phyloP scores from a whole-genome alignment of 169 alveolate species.

The Plasmodium fragile region DNA sequence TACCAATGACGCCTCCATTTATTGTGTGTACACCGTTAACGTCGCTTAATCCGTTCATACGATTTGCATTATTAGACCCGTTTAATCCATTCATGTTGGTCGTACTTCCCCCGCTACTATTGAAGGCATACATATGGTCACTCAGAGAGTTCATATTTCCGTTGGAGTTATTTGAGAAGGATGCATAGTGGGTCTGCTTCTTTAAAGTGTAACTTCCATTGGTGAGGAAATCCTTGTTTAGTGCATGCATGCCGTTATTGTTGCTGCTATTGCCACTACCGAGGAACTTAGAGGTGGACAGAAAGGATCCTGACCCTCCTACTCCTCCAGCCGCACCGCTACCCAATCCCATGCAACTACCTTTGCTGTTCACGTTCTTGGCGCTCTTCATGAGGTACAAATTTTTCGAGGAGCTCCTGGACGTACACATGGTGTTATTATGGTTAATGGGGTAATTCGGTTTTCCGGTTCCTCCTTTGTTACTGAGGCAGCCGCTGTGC shows the following conservation, averaged over 20 bases:
- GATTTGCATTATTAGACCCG: background rate
- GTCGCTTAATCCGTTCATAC: background rate
- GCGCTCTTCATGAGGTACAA: background rate
- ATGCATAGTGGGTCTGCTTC: constrained; percentile 55
- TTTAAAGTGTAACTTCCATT: constrained; percentile 18
- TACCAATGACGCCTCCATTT: background rate
- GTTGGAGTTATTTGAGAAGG: constrained; percentile 23
- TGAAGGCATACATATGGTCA: constrained; percentile 15
- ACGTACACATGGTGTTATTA: constrained; percentile 29
- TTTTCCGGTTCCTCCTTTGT: background rate
- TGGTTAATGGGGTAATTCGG: constrained; percentile 23
- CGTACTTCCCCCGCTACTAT: background rate
- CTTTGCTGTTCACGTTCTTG: background rate
- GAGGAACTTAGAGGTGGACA: constrained; percentile 12
- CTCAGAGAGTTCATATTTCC: constrained; percentile 1
- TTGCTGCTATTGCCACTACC: background rate
- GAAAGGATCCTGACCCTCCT: background rate
- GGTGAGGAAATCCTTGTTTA: constrained; percentile 10
- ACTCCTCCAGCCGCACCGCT: background rate
- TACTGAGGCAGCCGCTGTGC: constrained; percentile 7
- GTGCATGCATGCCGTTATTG: background rate
- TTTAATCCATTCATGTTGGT: background rate
- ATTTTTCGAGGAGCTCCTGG: constrained; percentile 45
- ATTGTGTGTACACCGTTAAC: background rate
- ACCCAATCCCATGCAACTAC: background rate